A percentile compares a stretch with the other conserved stretches of the same genome.
Conservation (phyloP, 441 rosid genomes). For the Adansonia gregorii region DNA sequence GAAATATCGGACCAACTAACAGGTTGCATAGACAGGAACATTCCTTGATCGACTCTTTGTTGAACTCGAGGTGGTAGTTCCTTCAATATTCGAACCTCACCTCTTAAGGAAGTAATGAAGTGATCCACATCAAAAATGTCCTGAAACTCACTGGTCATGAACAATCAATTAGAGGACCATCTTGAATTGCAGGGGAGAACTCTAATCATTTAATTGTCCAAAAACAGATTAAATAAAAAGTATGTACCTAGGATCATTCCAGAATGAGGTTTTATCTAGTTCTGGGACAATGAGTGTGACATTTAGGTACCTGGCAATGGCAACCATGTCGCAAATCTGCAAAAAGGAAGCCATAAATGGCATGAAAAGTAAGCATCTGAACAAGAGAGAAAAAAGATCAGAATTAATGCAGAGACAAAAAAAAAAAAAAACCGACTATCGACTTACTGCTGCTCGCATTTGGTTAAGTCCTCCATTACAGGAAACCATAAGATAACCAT, state of each 20-base stretch:
- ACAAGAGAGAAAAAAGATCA: neutral
- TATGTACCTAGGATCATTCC: constrained; percentile 71
- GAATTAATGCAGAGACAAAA: neutral
- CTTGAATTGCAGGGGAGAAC: neutral
- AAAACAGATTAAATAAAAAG: neutral
- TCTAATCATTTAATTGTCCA: neutral
- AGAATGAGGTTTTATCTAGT: constrained; percentile 76
- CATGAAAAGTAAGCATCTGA: neutral
- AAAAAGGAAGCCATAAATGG: constrained; percentile 24
- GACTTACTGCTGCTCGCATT: constrained; percentile 79
- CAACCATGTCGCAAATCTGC: constrained; percentile 84
- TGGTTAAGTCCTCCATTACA: constrained; percentile 89
- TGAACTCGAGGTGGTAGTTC: constrained; percentile 68
- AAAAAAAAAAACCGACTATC: neutral
- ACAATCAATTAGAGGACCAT: constrained; percentile 27
- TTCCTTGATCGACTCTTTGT: constrained; percentile 60
- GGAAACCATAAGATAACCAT: constrained; percentile 80
- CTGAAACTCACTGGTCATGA: constrained; percentile 56
- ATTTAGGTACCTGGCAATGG: constrained; percentile 66
- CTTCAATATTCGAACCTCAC: constrained; percentile 69
- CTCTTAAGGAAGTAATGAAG: constrained; percentile 71
- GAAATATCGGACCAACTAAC: constrained; percentile 77
- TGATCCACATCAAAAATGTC: constrained; percentile 77
- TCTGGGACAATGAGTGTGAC: constrained; percentile 76
- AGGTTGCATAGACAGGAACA: constrained; percentile 58